phyloP scores from a whole-genome alignment of 331 rosid species.

The Phaseolus coccineus region DNA sequence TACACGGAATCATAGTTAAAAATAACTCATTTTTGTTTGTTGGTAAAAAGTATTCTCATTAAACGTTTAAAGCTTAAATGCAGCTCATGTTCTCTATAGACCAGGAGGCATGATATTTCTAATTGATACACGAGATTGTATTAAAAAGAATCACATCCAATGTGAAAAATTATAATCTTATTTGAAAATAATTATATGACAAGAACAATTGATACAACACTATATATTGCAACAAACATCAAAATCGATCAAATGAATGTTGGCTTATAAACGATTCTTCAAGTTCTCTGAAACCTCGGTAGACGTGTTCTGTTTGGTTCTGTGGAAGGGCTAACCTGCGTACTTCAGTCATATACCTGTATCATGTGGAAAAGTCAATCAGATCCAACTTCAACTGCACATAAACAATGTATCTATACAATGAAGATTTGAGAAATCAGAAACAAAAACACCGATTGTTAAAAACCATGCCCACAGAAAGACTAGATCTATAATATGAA shows the following conservation, averaged over 20 bases:
- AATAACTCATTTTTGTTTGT: too few species aligned
- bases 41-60: too few species aligned
- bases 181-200: conserved; percentile 49
- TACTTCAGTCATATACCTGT: conserved; percentile 94
- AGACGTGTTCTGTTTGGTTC: conserved; percentile 77
- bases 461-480: neutral
- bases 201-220: conserved; percentile 55
- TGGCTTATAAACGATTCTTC: conserved; percentile 89
- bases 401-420: conserved; percentile 14
- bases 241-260: conserved; percentile 72
- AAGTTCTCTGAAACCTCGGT: conserved; percentile 85
- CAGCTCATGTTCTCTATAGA: neutral
- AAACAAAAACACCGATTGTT: neutral
- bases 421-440: conserved; percentile 12
- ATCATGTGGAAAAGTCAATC: conserved; percentile 30
- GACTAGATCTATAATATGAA: conserved; percentile 40
- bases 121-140: conserved; percentile 26
- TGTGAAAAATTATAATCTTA: conserved; percentile 42
- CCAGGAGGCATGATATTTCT: neutral
- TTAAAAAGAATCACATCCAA: conserved; percentile 29
- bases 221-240: conserved; percentile 51
- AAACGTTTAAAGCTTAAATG: too few species aligned
- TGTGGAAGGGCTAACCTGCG: conserved; percentile 92
- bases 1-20: too few species aligned
- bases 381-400: conserved; percentile 30